Evolutionary conservation across 2,329 filamentous ascomycete genomes (phyloP).

Genomic region (Xylariaceae sp.): DNA sequence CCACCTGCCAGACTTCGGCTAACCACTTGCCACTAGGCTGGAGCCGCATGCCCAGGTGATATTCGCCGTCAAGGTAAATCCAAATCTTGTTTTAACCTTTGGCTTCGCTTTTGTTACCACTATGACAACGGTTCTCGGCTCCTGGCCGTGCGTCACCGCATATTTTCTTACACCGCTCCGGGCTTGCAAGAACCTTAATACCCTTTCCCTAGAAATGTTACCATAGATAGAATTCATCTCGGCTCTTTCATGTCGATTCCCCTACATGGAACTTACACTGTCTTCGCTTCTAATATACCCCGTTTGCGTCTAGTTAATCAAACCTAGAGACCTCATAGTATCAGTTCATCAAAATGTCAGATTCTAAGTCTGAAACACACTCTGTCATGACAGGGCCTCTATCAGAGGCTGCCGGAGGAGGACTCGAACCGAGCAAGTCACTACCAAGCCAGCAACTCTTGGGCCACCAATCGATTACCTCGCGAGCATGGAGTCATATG

Average conservation of each 20-base stretch:
- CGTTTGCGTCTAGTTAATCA: neutral
- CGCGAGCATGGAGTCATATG: constrained; percentile 37
- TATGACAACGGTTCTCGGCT: constrained; percentile 25
- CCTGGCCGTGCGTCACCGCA: neutral
- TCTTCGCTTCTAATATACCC: neutral
- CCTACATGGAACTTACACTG: neutral
- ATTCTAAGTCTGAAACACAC: constrained; percentile 6
- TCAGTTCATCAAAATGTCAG: neutral
- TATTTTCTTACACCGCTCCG: neutral
- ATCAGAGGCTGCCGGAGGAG: neutral
- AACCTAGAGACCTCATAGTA: neutral
- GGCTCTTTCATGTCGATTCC: neutral
- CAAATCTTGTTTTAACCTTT: constrained; percentile 8
- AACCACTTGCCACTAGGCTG: constrained; percentile 19
- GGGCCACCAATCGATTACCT: constrained; percentile 26
- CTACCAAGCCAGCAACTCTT: neutral
- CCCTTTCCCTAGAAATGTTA: neutral
- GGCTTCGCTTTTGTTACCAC: neutral
- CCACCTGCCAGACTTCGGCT: constrained; percentile 7
- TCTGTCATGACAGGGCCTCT: neutral
- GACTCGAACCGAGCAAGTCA: neutral
- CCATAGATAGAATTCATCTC: constrained; percentile 21
- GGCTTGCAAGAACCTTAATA: constrained; percentile 1
- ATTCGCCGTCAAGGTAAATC: neutral
- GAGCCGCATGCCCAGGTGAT: constrained; percentile 10